phyloP scores from a whole-genome alignment of 768 basidiomycete species.

The Lactarius hengduanensis region DNA sequence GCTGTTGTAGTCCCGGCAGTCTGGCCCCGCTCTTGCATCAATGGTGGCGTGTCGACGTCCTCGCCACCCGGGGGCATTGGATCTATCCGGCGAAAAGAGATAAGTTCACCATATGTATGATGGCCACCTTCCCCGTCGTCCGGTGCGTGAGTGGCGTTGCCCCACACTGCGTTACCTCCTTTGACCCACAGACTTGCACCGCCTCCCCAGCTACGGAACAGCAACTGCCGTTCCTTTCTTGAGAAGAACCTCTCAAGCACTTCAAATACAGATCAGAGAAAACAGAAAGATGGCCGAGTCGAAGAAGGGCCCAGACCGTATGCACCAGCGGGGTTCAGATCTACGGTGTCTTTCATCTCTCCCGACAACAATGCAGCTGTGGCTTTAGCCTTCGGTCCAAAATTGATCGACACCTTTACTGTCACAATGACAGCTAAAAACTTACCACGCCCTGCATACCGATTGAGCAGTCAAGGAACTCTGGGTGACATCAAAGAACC shows the following conservation, averaged over 20 bases:
- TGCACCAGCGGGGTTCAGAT: conserved; percentile 77
- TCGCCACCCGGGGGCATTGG: conserved; percentile 23
- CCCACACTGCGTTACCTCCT: conserved; percentile 86
- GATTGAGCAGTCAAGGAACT: not conserved
- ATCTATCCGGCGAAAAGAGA: conserved; percentile 62
- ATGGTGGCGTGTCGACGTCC: conserved; percentile 22
- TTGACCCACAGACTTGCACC: conserved; percentile 94
- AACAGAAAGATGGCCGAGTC: not conserved
- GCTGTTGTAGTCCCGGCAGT: conserved; percentile 7
- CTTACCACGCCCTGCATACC: conserved; percentile 67
- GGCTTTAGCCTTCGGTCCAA: conserved; percentile 71
- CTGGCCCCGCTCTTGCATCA: conserved; percentile 13
- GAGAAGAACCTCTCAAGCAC: conserved; percentile 90
- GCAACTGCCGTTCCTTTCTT: conserved; percentile 77
- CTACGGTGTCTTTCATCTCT: conserved; percentile 93
- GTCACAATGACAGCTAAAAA: not conserved
- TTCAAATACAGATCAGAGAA: conserved; percentile 32
- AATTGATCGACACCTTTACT: not conserved
- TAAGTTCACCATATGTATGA: conserved; percentile 76
- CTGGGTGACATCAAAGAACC: conserved; percentile 29
- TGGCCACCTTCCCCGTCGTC: conserved; percentile 61
- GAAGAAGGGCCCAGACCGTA: conserved; percentile 48
- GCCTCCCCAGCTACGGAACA: conserved; percentile 96
- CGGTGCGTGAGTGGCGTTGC: conserved; percentile 68
- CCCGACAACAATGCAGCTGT: conserved; percentile 95